Evolutionary conservation across 192 early-diverging fungal species (phyloP).

Genomic region (Coemansia sp.): DNA sequence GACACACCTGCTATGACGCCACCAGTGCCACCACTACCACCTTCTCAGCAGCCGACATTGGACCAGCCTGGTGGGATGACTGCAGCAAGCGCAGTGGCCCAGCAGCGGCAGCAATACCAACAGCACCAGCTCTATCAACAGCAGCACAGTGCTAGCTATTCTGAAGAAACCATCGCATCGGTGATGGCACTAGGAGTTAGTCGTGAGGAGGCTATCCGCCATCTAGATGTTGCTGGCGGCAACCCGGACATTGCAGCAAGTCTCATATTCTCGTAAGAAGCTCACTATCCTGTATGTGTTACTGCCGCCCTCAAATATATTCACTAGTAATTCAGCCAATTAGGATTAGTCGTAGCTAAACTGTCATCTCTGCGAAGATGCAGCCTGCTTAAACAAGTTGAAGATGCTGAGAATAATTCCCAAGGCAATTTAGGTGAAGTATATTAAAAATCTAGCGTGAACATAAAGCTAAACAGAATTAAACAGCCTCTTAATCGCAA

Average conservation of each 20-base stretch:
- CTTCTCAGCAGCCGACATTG: neutral
- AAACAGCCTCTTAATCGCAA: too few relatives aligned
- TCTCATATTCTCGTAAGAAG: conserved; percentile 63
- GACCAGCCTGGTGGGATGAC: conserved; percentile 1
- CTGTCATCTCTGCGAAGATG: too few relatives aligned
- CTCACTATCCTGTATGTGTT: neutral
- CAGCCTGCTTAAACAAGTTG: too few relatives aligned
- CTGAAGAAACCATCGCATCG: conserved; percentile 64
- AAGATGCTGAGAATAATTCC: too few relatives aligned
- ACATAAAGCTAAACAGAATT: too few relatives aligned
- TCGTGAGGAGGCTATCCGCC: conserved; percentile 72
- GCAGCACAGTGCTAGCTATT: conserved; percentile 27
- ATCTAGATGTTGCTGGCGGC: conserved; percentile 74
- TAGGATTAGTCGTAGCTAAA: neutral
- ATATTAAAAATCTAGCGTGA: too few relatives aligned
- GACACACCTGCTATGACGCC: conserved; percentile 1
- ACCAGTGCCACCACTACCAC: conserved; percentile 6
- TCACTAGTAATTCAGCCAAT: neutral
- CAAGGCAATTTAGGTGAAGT: too few relatives aligned
- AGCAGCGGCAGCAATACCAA: conserved; percentile 34
- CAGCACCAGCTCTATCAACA: conserved; percentile 2
- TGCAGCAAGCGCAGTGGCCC: neutral
- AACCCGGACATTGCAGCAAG: conserved; percentile 84
- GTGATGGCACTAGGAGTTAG: conserved; percentile 75
- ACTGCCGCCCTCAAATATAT: neutral